Evolutionary conservation across 2,329 filamentous ascomycete genomes (phyloP), one percentile per base, ranked within the genome.

Genomic region (Monilinia fructicola): DNA sequence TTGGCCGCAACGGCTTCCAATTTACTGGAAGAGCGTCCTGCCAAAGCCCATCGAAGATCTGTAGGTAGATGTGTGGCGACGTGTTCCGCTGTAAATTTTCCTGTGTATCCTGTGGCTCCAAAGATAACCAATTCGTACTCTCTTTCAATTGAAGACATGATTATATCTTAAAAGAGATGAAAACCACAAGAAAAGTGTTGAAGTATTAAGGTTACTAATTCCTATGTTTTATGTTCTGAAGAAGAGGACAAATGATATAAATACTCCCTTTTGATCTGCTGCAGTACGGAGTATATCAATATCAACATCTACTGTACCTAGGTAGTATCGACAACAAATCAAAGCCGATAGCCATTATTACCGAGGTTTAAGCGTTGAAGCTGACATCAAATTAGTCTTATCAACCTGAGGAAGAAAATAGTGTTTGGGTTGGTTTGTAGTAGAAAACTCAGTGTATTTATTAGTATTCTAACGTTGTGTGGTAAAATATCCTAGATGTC

Each of bases 41-140:
- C 91, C 65, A 97, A 82, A 18, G 92, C 93, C 93, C 93, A 97
- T 80, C 87, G 92, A 69, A 96, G 78, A 76, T 92, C 85, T 23
- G 90, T 91, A 0, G 93, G 90, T 0, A 92, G 81, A 70, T 85
- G 80, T 18, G 83, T 83, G 63, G 87, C 83, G 73, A 97, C 89
- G 77, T 95, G 87, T 76, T 96, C 88, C 38, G 89, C 88, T 2
- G 87, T 87, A 71, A 90, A 83, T 71, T 86, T 88, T 50, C 93
- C 93, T 0, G 93, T 97, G 78, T 96, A 97, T 38, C 93, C 93
- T 76, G 84, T 89, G 12, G 89, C 87, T 35, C 89, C 89, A 26
- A 90, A 81, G 44, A 91, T 79, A 54, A 91, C 79, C 59, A 90
- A 77, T 72, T 91, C 88, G 74, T 90, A 90, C 73, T 85, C 67